A percentile compares a stretch with the other conserved stretches of the same genome.
Conservation (phyloP, 352 stramenopile species). For the Peronospora farinosa region DNA sequence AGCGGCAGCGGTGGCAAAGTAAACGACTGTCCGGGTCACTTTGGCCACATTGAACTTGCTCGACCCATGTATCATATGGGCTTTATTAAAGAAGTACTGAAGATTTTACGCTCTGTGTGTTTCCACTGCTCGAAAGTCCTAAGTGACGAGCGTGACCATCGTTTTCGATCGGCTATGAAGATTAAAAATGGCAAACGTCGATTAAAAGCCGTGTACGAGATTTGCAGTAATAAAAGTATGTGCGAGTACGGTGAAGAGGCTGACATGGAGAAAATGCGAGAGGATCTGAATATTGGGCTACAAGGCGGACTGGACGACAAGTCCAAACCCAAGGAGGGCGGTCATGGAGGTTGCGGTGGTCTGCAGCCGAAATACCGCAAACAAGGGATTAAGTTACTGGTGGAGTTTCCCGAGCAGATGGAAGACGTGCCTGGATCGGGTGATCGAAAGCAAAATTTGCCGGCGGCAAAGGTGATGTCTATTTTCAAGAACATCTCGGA, state of each 20-base stretch:
- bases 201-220: conserved; percentile 92
- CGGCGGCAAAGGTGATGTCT: conserved; percentile 91
- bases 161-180: conserved; percentile 75
- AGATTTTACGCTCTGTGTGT: conserved; percentile 92
- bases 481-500: conserved; percentile 97
- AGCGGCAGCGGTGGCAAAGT: conserved; percentile 89
- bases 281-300: conserved; percentile 81
- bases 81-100: conserved; percentile 94
- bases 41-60: conserved; percentile 98
- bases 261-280: conserved; percentile 86
- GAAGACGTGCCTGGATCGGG: conserved; percentile 90
- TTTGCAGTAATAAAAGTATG: conserved; percentile 89
- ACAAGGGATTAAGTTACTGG: conserved; percentile 91
- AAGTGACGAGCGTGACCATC: conserved; percentile 86
- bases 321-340: conserved; percentile 72
- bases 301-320: conserved; percentile 80
- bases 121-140: conserved; percentile 96
- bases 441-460: conserved; percentile 96
- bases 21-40: conserved; percentile 97
- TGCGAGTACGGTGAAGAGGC: conserved; percentile 80
- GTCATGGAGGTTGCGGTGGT: conserved; percentile 73
- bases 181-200: conserved; percentile 88
- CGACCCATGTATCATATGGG: conserved; percentile 96
- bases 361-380: conserved; percentile 95
- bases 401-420: conserved; percentile 94